These are phyloP conservation scores for Populus trichocarpa DNA, from an alignment of 441 rosid species.

Conservation along the genomic window DNA sequence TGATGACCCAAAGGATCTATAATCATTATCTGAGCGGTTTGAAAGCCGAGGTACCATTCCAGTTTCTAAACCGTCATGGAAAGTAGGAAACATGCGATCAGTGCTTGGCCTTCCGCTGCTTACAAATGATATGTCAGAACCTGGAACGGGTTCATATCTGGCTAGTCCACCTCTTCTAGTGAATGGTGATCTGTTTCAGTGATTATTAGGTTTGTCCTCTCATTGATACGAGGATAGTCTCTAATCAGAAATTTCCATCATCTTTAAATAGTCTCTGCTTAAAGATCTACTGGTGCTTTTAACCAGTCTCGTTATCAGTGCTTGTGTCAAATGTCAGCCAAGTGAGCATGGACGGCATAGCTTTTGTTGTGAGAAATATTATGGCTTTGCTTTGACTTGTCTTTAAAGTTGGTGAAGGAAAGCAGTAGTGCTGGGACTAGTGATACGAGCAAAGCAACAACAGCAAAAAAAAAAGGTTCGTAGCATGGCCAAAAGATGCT, in stretches of 20 bases:
- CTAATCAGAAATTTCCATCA: background rate
- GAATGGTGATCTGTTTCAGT: conserved; percentile 58
- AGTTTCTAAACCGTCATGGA: conserved; percentile 38
- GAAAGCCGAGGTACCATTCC: conserved; percentile 38
- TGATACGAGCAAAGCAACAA: no score
- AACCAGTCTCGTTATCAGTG: background rate
- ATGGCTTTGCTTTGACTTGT: no score
- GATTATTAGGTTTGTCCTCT: conserved; percentile 9
- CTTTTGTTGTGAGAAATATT: no score
- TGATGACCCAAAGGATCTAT: conserved; percentile 40
- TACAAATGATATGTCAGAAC: conserved; percentile 60
- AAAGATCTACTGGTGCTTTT: background rate
- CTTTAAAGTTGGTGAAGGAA: no score
- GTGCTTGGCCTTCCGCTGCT: conserved; percentile 69
- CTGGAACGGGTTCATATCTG: conserved; percentile 41
- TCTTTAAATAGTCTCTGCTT: background rate
- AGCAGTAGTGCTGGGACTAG: no score
- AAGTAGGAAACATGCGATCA: conserved; percentile 36
- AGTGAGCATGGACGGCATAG: no score
- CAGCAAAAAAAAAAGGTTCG: no score
- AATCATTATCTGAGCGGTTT: conserved; percentile 40
- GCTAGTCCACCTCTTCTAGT: conserved; percentile 34
- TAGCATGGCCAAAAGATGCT: background rate
- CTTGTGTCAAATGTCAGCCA: background rate
- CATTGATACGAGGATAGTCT: background rate